Base-by-base conservation (phyloP, 306 rosid genomes). In the Quercus ilex region DNA sequence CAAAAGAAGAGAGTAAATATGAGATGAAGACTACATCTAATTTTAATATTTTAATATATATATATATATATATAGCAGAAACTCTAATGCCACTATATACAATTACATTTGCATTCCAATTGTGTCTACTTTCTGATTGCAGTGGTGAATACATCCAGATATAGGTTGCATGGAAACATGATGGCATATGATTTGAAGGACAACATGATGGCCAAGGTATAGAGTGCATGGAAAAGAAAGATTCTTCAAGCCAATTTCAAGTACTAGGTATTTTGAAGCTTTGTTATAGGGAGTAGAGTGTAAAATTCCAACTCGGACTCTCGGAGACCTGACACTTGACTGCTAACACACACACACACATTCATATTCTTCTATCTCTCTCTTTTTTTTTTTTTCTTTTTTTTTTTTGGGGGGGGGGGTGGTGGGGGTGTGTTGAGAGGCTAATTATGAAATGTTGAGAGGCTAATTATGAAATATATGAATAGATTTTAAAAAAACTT, bases 41-140 rank as follows among this genome's bases (percentile, higher is more conserved):
- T 30, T 46, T 46, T 9, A 46, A 46, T 1, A 38, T 1, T 6
- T 38, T 23, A 23, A 46, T 46, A 30, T 3, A 38, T 63, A 63
- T 19, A 74, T 71, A 46, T 46, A 30, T 3, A 38, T 63, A 63
- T 19, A 74, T 71, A 62, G 69, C 46, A 30, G 33, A 74, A 82
- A 78, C 28, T 20, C 78, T 79, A 69, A 49, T 5, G 58, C 67
- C 31, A 46, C 59, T 69, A 41, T 69, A 51, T 59, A 71, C 74
- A 81, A 28, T 77, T 55, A 83, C 21, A 46, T 74, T 75, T 51
- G 60, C 31, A 81, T 52, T 25, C n/a, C 3, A 30, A 78, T 21
- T 58, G 63, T 21, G 28, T 58, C 64, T 58, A 58, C 64, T 58
- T 8, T 10, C 64, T 58, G 13, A 58, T 25, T 25, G 21, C 5